These are phyloP conservation scores for Kandelia obovata DNA, from an alignment of 345 rosid genomes.

Conservation along the genomic window DNA sequence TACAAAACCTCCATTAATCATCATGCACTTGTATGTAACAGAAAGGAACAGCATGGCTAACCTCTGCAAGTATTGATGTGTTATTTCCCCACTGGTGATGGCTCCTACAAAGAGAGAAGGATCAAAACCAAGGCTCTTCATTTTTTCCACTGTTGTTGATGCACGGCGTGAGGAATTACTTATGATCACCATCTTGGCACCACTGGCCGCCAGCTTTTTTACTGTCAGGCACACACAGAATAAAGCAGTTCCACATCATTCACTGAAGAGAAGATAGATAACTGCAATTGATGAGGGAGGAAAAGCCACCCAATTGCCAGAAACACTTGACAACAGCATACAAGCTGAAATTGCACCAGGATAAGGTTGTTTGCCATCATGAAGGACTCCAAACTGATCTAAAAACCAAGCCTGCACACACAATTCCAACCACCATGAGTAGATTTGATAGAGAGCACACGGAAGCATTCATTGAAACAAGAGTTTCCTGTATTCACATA, in stretches of 20 bases:
- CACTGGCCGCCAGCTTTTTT: constrained; percentile 58
- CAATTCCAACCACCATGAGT: constrained; percentile 3
- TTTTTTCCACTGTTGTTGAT: constrained; percentile 63
- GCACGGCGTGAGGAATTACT: constrained; percentile 96
- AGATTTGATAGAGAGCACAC: neutral
- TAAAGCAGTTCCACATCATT: constrained; percentile 6
- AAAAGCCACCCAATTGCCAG: constrained; percentile 12
- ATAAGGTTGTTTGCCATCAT: constrained; percentile 86
- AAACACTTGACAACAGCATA: constrained; percentile 41
- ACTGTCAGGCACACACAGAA: constrained; percentile 44
- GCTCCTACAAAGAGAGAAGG: constrained; percentile 85
- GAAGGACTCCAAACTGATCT: constrained; percentile 98
- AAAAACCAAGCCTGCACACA: constrained; percentile 77
- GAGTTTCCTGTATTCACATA: neutral
- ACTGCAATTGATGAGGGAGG: neutral
- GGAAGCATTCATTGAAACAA: neutral
- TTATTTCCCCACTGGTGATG: constrained; percentile 87
- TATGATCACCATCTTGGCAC: constrained; percentile 79
- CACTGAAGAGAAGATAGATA: neutral
- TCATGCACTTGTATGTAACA: neutral
- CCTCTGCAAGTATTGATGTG: constrained; percentile 78
- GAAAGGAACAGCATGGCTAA: constrained; percentile 16
- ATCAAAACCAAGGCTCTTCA: constrained; percentile 88
- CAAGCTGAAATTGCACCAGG: constrained; percentile 85
- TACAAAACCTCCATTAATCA: neutral